phyloP scores from a whole-genome alignment of 176 grass and related monocot genomes.

The Alopecurus myosuroides region DNA sequence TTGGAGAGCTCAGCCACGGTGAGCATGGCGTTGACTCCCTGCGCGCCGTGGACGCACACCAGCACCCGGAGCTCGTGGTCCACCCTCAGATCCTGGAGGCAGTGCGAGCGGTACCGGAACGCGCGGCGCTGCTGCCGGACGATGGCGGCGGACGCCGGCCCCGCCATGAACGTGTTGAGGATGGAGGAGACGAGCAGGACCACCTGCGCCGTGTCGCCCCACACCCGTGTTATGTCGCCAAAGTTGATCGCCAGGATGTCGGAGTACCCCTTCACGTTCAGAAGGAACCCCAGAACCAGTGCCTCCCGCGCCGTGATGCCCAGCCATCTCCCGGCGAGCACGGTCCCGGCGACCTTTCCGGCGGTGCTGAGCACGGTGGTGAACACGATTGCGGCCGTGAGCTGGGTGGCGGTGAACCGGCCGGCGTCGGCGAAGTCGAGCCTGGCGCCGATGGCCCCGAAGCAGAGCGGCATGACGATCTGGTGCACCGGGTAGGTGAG shows the following conservation, averaged over 20 bases:
- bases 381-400: slow-evolving; percentile 16
- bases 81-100: slow-evolving; percentile 41
- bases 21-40: slow-evolving; percentile 31
- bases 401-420: neutral
- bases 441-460: slow-evolving; percentile 36
- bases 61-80: slow-evolving; percentile 56
- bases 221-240: neutral
- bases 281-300: slow-evolving; percentile 50
- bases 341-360: slow-evolving; percentile 61
- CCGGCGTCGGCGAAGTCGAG: slow-evolving; percentile 32
- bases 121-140: slow-evolving; percentile 38
- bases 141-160: slow-evolving; percentile 53
- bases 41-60: slow-evolving; percentile 43
- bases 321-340: slow-evolving; percentile 11
- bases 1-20: slow-evolving; percentile 33
- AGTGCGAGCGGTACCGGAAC: slow-evolving; percentile 31
- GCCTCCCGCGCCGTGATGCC: slow-evolving; percentile 37
- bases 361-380: slow-evolving; percentile 29
- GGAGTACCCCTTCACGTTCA: slow-evolving; percentile 70
- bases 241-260: slow-evolving; percentile 58
- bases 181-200: slow-evolving; percentile 40
- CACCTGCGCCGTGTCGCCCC: slow-evolving; percentile 31
- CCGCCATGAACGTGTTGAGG: slow-evolving; percentile 53
- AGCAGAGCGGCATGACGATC: slow-evolving; percentile 65
- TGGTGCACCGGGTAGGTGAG: slow-evolving; percentile 63